Evolutionary conservation across 345 rosid genomes (phyloP).

Genomic region (Durio zibethinus): DNA sequence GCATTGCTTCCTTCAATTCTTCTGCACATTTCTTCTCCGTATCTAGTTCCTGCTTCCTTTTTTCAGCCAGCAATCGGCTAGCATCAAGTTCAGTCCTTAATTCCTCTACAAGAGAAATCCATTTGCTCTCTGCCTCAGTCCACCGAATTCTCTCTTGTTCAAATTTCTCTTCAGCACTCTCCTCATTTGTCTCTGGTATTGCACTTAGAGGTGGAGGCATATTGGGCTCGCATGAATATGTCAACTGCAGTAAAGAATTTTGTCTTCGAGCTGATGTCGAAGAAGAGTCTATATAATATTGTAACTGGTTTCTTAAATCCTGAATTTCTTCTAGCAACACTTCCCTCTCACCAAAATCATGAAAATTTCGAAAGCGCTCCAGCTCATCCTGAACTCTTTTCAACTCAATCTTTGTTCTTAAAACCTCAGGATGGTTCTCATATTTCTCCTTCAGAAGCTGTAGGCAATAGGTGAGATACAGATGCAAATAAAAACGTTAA

Average conservation of each 20-base stretch:
- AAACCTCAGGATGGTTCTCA: constrained; percentile 88
- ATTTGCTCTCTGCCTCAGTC: constrained; percentile 85
- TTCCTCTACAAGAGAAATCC: constrained; percentile 90
- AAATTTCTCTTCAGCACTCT: constrained; percentile 49
- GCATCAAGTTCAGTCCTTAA: constrained; percentile 74
- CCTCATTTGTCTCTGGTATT: constrained; percentile 61
- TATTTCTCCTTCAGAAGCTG: constrained; percentile 92
- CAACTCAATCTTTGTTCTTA: constrained; percentile 65
- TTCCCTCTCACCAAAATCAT: constrained; percentile 84
- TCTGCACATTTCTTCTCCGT: constrained; percentile 78
- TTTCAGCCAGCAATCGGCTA: constrained; percentile 53
- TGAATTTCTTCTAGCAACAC: constrained; percentile 89
- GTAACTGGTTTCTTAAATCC: constrained; percentile 83
- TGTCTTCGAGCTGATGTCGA: constrained; percentile 44
- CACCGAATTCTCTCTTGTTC: constrained; percentile 62
- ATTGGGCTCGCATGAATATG: constrained; percentile 53
- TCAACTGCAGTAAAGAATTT: constrained; percentile 52
- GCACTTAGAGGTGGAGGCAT: constrained; percentile 38
- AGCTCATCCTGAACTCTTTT: constrained; percentile 81
- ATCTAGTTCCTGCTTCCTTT: constrained; percentile 66
- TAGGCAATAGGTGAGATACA: constrained; percentile 24
- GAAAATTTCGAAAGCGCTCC: constrained; percentile 70
- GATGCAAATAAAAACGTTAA: constrained; percentile 13
- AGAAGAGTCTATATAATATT: constrained; percentile 67
- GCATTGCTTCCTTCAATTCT: constrained; percentile 93